phyloP scores from a whole-genome alignment of 2,329 filamentous ascomycete species.

The Delphinella strobiligena region DNA sequence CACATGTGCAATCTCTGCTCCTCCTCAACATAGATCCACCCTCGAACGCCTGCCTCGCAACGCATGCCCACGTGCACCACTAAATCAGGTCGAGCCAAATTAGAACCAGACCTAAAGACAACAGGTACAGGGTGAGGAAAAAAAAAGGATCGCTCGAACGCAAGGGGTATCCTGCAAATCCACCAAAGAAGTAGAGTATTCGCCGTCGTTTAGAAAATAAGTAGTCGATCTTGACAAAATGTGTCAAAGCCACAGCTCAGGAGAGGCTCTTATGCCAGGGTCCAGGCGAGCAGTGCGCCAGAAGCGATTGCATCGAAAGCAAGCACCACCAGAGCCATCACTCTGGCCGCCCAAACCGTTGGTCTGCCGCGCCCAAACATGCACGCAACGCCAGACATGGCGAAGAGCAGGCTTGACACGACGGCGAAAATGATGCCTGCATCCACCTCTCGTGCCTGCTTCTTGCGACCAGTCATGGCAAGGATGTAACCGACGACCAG shows the following conservation, averaged over 20 bases:
- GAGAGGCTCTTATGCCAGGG: constrained; percentile 30
- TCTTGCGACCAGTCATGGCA: constrained; percentile 55
- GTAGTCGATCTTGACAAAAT: no score
- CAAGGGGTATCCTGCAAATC: no score
- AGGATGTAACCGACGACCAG: constrained; percentile 54
- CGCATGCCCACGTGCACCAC: no score
- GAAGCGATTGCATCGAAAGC: constrained; percentile 36
- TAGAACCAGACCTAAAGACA: neutral
- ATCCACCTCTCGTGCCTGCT: constrained; percentile 59
- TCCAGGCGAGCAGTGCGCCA: constrained; percentile 41
- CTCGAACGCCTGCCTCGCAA: no score
- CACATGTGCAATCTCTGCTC: no score
- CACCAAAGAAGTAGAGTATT: no score
- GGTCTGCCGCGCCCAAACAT: constrained; percentile 41
- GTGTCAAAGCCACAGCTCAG: no score
- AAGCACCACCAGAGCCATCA: constrained; percentile 34
- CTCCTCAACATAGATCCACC: no score
- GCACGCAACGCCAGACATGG: constrained; percentile 48
- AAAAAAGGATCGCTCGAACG: neutral
- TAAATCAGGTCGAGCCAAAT: no score
- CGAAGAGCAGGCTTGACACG: constrained; percentile 52
- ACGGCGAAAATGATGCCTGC: constrained; percentile 59
- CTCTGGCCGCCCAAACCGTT: constrained; percentile 31
- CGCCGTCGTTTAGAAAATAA: no score
- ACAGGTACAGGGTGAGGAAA: neutral